phyloP scores from a whole-genome alignment of 495 filamentous ascomycete genomes.

The Xylaria longipes region DNA sequence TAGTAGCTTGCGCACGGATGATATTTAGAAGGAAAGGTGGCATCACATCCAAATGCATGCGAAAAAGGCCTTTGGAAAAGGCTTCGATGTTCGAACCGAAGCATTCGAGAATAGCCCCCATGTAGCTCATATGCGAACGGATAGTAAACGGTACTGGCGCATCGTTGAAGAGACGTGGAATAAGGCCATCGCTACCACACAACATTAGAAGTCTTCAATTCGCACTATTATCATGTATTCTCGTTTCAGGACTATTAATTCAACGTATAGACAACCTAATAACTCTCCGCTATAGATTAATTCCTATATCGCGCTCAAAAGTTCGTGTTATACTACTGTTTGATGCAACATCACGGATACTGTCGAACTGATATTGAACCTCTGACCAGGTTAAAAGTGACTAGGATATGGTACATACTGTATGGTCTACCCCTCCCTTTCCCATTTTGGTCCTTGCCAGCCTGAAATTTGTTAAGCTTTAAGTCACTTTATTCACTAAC shows the following conservation, averaged over 20 bases:
- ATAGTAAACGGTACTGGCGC: conserved; percentile 51
- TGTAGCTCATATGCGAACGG: conserved; percentile 49
- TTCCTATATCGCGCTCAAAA: not conserved
- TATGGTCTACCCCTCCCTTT: not conserved
- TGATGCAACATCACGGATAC: not conserved
- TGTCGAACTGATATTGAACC: not conserved
- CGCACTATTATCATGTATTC: not conserved
- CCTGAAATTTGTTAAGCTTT: not conserved
- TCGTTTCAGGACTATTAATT: not conserved
- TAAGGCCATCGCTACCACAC: conserved; percentile 4
- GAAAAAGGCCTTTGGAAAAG: conserved; percentile 37
- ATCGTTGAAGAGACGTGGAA: conserved; percentile 48
- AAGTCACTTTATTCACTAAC: not conserved
- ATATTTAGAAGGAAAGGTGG: too few species aligned
- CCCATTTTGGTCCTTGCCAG: not conserved
- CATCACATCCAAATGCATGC: conserved; percentile 53
- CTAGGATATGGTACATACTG: not conserved
- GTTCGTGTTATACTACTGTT: not conserved
- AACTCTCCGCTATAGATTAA: not conserved
- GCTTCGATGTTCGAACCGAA: conserved; percentile 44
- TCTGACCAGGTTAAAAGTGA: not conserved
- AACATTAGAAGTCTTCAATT: not conserved
- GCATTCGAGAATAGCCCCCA: conserved; percentile 47
- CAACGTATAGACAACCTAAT: not conserved
- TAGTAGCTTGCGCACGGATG: too few species aligned